These are phyloP conservation scores for Penicillium pancosmium DNA, from an alignment of 495 filamentous ascomycete species.

Conservation along the genomic window DNA sequence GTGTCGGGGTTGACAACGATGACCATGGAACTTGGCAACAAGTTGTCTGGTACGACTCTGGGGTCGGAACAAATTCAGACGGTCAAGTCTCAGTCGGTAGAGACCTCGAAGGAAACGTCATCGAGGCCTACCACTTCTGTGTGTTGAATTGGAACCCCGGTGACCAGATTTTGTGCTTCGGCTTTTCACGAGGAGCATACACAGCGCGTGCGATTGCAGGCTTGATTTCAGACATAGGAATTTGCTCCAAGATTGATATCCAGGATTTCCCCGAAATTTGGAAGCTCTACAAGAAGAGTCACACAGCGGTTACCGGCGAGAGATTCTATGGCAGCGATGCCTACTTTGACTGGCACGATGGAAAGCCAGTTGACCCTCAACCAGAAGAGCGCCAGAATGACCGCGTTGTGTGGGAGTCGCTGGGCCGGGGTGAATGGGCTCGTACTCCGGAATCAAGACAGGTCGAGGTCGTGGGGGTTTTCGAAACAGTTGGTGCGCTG, in stretches of 20 bases:
- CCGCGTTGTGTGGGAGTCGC: slow-evolving; percentile 1
- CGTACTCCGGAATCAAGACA: slow-evolving; percentile 17
- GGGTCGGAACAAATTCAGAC: slow-evolving; percentile 16
- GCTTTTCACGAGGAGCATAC: slow-evolving; percentile 61
- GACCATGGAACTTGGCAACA: slow-evolving; percentile 16
- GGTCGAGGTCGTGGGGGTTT: slow-evolving; percentile 59
- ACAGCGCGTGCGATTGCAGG: slow-evolving; percentile 58
- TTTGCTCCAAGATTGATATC: slow-evolving; percentile 41
- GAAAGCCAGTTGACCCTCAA: slow-evolving; percentile 18
- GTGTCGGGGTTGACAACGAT: slow-evolving; percentile 7
- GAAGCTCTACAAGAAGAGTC: slow-evolving; percentile 44
- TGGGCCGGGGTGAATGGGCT: slow-evolving; percentile 19
- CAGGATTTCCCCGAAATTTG: slow-evolving; percentile 45
- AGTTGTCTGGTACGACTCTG: slow-evolving; percentile 25
- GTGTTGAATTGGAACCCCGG: slow-evolving; percentile 47
- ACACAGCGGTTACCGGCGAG: slow-evolving; percentile 19
- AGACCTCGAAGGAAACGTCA: slow-evolving; percentile 11
- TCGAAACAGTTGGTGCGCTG: slow-evolving; percentile 58
- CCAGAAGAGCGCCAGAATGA: slow-evolving; percentile 4
- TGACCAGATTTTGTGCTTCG: slow-evolving; percentile 61
- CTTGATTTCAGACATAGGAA: slow-evolving; percentile 51
- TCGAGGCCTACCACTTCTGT: slow-evolving; percentile 23
- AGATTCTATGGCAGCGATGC: slow-evolving; percentile 15
- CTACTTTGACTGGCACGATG: slow-evolving; percentile 6
- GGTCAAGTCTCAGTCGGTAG: slow-evolving; percentile 12